Conservation (phyloP, 1,284 basidiomycete species). For the Gymnopus androsaceus region DNA sequence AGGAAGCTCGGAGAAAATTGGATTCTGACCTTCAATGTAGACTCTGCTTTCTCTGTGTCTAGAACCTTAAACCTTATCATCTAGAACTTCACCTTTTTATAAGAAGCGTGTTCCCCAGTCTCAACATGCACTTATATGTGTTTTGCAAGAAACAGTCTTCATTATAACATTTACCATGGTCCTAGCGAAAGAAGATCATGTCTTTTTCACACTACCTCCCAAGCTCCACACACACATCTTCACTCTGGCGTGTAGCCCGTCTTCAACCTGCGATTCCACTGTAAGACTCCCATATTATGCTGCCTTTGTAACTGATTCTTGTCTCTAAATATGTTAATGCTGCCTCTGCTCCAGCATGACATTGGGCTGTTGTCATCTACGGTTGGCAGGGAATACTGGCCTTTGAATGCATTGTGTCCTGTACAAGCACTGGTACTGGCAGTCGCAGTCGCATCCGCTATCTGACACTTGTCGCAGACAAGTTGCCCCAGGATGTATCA, state of each 20-base stretch:
- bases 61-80: too few relatives aligned
- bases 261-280: background rate
- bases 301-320: background rate
- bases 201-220: background rate
- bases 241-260: slow-evolving; percentile 1
- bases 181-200: too few relatives aligned
- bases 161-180: too few relatives aligned
- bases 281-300: background rate
- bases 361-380: background rate
- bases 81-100: too few relatives aligned
- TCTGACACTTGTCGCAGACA: slow-evolving; percentile 3
- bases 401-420: background rate
- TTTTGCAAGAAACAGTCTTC: too few relatives aligned
- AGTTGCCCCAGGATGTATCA: background rate
- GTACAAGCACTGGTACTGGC: background rate
- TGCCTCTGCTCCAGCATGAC: slow-evolving; percentile 1
- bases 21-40: too few relatives aligned
- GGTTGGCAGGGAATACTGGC: slow-evolving; percentile 6
- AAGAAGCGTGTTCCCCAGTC: too few relatives aligned
- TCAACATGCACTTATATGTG: too few relatives aligned
- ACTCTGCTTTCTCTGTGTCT: too few relatives aligned
- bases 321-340: slow-evolving; percentile 7
- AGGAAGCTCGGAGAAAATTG: too few relatives aligned
- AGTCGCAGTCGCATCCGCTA: slow-evolving; percentile 4
- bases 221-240: slow-evolving; percentile 6